Evolutionary conservation across 2,329 filamentous ascomycete genomes (phyloP).

Genomic region (Talaromyces pinophilus): DNA sequence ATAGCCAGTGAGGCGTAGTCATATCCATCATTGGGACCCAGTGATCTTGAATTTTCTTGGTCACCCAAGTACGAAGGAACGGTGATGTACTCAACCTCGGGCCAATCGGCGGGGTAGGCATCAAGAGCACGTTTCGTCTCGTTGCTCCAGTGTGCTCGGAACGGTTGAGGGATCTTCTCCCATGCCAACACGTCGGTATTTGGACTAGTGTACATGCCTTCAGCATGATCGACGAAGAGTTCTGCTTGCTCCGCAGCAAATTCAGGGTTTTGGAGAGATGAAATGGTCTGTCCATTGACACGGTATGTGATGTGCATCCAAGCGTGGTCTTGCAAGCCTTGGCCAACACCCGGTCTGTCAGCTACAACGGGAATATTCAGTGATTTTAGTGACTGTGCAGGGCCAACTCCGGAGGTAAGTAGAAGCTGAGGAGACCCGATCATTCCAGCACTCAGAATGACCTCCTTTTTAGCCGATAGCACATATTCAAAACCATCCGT

Average conservation of each 20-base stretch:
- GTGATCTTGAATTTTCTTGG: not conserved
- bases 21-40: not conserved
- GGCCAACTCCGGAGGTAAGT: not conserved
- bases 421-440: conserved; percentile 30
- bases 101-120: conserved; percentile 41
- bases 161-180: conserved; percentile 34
- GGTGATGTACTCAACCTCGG: conserved; percentile 35
- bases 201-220: not conserved
- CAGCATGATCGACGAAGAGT: conserved; percentile 32
- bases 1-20: not conserved
- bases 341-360: conserved; percentile 29
- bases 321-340: conserved; percentile 49
- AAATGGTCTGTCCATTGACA: conserved; percentile 32
- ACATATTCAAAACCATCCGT: conserved; percentile 30
- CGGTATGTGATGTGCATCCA: conserved; percentile 37
- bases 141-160: conserved; percentile 26
- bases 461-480: conserved; percentile 40
- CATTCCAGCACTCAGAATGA: conserved; percentile 47
- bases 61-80: not conserved
- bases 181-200: conserved; percentile 26
- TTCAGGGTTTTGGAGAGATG: not conserved
- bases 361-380: not conserved
- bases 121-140: conserved; percentile 28
- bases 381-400: not conserved
- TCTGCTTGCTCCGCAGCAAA: conserved; percentile 3